Evolutionary conservation across 257 asterid species (phyloP).

Genomic region (Euphrasia confusa): DNA sequence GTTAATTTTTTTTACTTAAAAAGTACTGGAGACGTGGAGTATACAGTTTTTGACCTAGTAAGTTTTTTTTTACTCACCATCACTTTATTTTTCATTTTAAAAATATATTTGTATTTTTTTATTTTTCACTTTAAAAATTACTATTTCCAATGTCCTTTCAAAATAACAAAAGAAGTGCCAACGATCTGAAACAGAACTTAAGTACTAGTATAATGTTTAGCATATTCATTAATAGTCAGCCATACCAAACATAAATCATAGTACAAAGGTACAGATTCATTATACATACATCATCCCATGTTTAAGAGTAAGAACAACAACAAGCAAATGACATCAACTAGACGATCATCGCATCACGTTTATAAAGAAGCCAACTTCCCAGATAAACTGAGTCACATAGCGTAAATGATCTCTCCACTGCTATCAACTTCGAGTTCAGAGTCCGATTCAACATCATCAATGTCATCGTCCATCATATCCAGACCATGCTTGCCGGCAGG

Average conservation of each 20-base stretch:
- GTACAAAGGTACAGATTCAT: background rate
- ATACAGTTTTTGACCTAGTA: too few species aligned
- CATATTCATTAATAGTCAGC: background rate
- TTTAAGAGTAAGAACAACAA: background rate
- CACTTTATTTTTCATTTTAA: too few species aligned
- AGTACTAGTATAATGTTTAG: too few species aligned
- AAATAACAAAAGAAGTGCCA: too few species aligned
- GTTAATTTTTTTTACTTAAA: too few species aligned
- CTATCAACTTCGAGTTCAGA: slow-evolving; percentile 92
- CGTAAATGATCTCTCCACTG: slow-evolving; percentile 93
- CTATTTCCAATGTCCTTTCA: too few species aligned
- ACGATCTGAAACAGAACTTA: too few species aligned
- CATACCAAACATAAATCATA: background rate
- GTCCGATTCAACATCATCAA: slow-evolving; percentile 49
- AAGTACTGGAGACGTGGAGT: too few species aligned
- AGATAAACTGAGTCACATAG: slow-evolving; percentile 40
- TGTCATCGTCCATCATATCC: slow-evolving; percentile 62
- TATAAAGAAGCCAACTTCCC: too few species aligned
- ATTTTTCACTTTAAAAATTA: too few species aligned
- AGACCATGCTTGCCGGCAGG: slow-evolving; percentile 63
- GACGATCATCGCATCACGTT: background rate
- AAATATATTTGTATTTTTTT: too few species aligned
- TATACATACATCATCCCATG: background rate
- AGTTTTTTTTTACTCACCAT: too few species aligned
- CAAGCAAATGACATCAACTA: background rate